A percentile compares a stretch with the other conserved stretches of the same genome.
Evolutionary conservation across 1,139 yeast species (phyloP).

Genomic region (Debaryomyces coudertii): DNA sequence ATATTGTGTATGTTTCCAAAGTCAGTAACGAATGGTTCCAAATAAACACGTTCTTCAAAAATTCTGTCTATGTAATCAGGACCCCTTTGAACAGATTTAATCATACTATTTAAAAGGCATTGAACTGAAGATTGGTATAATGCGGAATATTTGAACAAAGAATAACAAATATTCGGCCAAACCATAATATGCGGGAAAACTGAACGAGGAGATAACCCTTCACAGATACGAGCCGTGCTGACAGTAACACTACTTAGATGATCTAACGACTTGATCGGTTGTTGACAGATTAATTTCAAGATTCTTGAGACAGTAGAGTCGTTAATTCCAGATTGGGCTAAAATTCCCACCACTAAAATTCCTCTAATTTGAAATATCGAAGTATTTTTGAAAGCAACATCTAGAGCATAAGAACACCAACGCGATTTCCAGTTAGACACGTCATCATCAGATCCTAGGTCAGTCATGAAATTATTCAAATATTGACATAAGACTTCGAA

Average conservation of each 20-base stretch:
- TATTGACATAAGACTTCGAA: constrained; percentile 70
- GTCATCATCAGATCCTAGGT: constrained; percentile 57
- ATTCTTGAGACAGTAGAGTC: constrained; percentile 60
- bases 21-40: constrained; percentile 46
- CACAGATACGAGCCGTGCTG: constrained; percentile 62
- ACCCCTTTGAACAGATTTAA: constrained; percentile 29
- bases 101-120: constrained; percentile 34
- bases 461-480: constrained; percentile 51
- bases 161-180: constrained; percentile 60
- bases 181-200: constrained; percentile 59
- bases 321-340: constrained; percentile 65
- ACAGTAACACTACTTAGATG: constrained; percentile 41
- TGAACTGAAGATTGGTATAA: constrained; percentile 60
- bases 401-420: constrained; percentile 70
- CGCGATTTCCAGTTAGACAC: constrained; percentile 65
- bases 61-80: constrained; percentile 32
- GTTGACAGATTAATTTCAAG: constrained; percentile 33
- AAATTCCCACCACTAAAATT: constrained; percentile 68
- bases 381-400: constrained; percentile 61
- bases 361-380: constrained; percentile 76
- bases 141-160: constrained; percentile 36
- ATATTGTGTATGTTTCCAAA: constrained; percentile 52
- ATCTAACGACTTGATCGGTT: constrained; percentile 36
- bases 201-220: constrained; percentile 62
- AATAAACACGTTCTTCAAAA: constrained; percentile 39